Base-by-base conservation (phyloP, 768 basidiomycete species). In the Termitomyces heimii region DNA sequence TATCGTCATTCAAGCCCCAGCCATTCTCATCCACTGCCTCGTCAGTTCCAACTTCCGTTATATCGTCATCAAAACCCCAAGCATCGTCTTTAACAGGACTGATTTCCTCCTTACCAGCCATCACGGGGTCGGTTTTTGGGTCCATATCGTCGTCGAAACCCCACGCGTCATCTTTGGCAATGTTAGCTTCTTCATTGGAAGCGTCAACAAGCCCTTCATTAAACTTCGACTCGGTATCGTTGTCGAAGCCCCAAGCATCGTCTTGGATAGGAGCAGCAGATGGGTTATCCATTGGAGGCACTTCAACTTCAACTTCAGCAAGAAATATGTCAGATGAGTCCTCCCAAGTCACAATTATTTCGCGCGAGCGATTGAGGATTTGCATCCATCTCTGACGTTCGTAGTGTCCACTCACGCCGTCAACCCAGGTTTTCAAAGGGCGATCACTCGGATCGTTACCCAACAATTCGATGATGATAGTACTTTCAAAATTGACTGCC, bases 321-420 rank as follows among this genome's bases (percentile, higher is more conserved):
- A 66, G 60, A 64, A 85, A 83, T 22, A 73, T 72, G 52, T 71
- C 71, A 8, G 65, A 66, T 7, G 67, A 64, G 49, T 75, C 72
- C 26, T 73, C 75, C 1, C 70, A 66, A 7, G 66, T 65, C n/a
- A 84, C 60, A 20, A 93, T 76, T 44, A 85, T 74, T 16, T 63
- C 63, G 55, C 92, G 76, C 14, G 82, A 78, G n/a, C 70, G 70
- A 42, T 89, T 84, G 6, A 93, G 75, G 45, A 94, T 82, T 52
- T 76, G 74, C 34, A 81, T 71, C 14, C 93, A 78, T 63, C 92
- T 71, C 62, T 86, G 83, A 58, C 83, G 82, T 67, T 94, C 93
- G 68, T 94, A 96, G 68, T 92, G 89, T 3, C 77, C 71, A 18
- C 82, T 79, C 12, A 91, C 77, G 4, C 82, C 80, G 49, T 85